Base-by-base conservation (phyloP, 2,329 filamentous ascomycete genomes). In the Chlorencoelia australis region DNA sequence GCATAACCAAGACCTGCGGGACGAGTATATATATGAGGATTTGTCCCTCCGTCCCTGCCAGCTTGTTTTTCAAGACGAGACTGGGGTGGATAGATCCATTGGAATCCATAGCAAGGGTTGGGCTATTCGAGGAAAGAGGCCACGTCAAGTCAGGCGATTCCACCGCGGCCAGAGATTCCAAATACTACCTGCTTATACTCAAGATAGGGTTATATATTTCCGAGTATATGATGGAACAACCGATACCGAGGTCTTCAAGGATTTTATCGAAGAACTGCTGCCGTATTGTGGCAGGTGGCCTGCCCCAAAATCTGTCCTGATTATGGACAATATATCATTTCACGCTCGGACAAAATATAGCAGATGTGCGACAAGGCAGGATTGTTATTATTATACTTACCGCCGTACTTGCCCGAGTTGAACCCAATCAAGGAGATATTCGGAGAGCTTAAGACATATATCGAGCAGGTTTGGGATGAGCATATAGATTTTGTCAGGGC, bases 1-100 rank as follows among this genome's bases (percentile, higher is more conserved):
- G 21, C 25, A 17, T n/a, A 37, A 37, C 22, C 9, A 26, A 22
- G 19, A 37, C 32, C 35, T 37, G 27, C 35, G 27, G 10, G 35
- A 37, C 27, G 5, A 5, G 7, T 37, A 37, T 31, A 13, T 37
- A 21, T 31, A 37, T 17, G 20, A 37, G 4, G 5, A 31, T 7
- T 39, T 21, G 20, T 8, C 7, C 17, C 19, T 31, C 8, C 16
- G 8, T 19, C 13, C 16, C 19, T 19, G 19, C 13, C 16, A 31
- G 17, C 16, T 31, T 19, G 25, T 22, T 29, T 29, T 15, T 29
- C 11, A 15, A 14, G 18, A 14, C 20, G 33, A 31, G 13, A 16
- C 29, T 31, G 16, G 16, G 13, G 16, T 11, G 7, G 16, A 31
- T 16, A 31, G 13, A 19, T 16, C 13, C 16, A 31, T 31, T 19